Evolutionary conservation across 441 rosid species (phyloP).

Genomic region (Manihot esculenta): DNA sequence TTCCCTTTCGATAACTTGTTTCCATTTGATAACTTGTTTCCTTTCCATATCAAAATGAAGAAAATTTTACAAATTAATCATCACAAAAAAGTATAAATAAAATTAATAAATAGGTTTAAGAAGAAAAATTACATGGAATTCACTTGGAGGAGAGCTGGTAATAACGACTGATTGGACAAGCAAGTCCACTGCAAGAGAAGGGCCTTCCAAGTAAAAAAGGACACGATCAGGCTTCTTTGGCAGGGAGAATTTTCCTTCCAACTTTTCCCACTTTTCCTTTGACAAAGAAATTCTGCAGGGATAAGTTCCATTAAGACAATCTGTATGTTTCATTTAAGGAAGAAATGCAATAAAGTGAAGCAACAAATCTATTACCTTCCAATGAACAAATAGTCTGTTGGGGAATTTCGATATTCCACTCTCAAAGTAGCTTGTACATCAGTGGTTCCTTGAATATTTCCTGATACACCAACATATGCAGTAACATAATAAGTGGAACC

Average conservation of each 20-base stretch:
- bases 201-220: constrained; percentile 87
- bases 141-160: constrained; percentile 35
- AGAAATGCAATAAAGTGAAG: constrained; percentile 15
- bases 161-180: constrained; percentile 66
- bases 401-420: constrained; percentile 47
- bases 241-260: constrained; percentile 77
- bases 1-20: no score
- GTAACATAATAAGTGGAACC: constrained; percentile 57
- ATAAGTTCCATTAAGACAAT: constrained; percentile 7
- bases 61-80: constrained; percentile 13
- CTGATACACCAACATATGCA: constrained; percentile 71
- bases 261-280: constrained; percentile 63
- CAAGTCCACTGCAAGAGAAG: constrained; percentile 77
- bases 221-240: constrained; percentile 57
- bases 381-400: constrained; percentile 51
- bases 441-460: constrained; percentile 46
- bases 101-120: not conserved
- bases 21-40: no score
- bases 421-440: constrained; percentile 76
- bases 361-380: constrained; percentile 64
- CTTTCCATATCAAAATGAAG: constrained; percentile 28
- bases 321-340: constrained; percentile 14
- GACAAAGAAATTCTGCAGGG: constrained; percentile 60
- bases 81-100: no score
- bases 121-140: constrained; percentile 38